Conservation (phyloP, 331 rosid genomes). For the Stylosanthes scabra region DNA sequence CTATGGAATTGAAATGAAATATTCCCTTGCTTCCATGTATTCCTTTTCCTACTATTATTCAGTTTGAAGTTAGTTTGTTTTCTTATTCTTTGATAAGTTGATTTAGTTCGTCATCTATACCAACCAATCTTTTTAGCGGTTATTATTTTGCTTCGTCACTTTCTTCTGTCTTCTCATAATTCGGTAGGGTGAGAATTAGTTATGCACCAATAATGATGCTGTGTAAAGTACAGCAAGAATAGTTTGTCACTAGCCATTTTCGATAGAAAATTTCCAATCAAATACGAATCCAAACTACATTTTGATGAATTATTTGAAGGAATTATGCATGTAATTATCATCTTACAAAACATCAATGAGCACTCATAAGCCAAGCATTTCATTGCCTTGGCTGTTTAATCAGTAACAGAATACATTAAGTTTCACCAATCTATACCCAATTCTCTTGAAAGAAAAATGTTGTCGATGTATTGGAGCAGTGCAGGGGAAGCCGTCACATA, state of each 20-base stretch:
- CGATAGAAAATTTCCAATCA: not conserved
- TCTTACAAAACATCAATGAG: not conserved
- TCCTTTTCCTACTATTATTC: not conserved
- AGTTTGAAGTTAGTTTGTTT: not conserved
- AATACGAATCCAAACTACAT: not conserved
- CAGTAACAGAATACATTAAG: slow-evolving; percentile 21
- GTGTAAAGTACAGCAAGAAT: slow-evolving; percentile 3
- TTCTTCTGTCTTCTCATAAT: not conserved
- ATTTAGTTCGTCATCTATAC: not conserved
- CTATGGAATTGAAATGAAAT: not conserved
- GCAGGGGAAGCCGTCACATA: slow-evolving; percentile 63
- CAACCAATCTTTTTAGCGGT: not conserved
- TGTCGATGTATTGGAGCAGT: slow-evolving; percentile 62
- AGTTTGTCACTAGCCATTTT: not conserved
- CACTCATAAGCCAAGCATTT: not conserved
- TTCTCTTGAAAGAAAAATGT: slow-evolving; percentile 68
- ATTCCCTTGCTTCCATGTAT: not conserved
- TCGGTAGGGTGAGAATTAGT: not conserved
- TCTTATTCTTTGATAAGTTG: not conserved
- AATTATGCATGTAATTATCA: not conserved
- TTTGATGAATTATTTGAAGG: slow-evolving; percentile 2
- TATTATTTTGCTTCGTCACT: slow-evolving; percentile 14
- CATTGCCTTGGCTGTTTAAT: no score
- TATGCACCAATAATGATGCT: not conserved
- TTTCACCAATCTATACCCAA: slow-evolving; percentile 87